A percentile compares a stretch with the other conserved stretches of the same genome.
Conservation (phyloP, 1,284 basidiomycete genomes). For the Cutaneotrichosporon daszewskae region DNA sequence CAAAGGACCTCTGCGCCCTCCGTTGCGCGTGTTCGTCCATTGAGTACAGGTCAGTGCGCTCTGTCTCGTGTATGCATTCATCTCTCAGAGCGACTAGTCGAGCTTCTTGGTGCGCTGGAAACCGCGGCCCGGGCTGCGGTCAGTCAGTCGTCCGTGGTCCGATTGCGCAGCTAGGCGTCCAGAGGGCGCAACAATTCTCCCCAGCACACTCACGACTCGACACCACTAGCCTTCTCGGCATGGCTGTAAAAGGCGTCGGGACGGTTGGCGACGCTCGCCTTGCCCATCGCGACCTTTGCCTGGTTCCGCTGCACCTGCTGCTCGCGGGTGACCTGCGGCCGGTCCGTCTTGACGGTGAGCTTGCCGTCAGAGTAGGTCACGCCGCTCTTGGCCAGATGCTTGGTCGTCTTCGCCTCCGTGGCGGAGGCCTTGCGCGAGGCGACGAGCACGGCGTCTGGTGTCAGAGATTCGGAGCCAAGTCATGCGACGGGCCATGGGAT, state of each 20-base stretch:
- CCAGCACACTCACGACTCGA: conserved; percentile 11
- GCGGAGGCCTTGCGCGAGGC: conserved; percentile 11
- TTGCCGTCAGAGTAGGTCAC: conserved; percentile 23
- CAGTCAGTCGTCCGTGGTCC: background rate
- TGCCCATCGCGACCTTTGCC: background rate
- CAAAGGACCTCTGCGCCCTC: too few species aligned
- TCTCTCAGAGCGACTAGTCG: too few species aligned
- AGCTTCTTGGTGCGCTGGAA: conserved; percentile 19
- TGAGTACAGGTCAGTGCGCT: too few species aligned
- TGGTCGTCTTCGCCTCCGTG: conserved; percentile 6
- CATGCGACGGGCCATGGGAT: too few species aligned
- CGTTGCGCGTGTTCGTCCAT: too few species aligned
- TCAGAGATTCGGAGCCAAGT: background rate
- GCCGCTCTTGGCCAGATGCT: conserved; percentile 16
- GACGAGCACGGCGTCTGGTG: conserved; percentile 8
- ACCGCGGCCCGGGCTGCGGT: conserved; percentile 6
- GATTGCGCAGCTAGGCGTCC: too few species aligned
- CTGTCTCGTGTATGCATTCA: too few species aligned
- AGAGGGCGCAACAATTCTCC: too few species aligned
- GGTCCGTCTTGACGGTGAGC: conserved; percentile 28
- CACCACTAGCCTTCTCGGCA: background rate
- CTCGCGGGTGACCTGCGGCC: conserved; percentile 24
- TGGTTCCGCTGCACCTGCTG: conserved; percentile 24
- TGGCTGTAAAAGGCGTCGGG: conserved; percentile 1
- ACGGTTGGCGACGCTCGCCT: background rate